phyloP scores from a whole-genome alignment of 2,329 filamentous ascomycete species.

The Lecanicillium sp. region DNA sequence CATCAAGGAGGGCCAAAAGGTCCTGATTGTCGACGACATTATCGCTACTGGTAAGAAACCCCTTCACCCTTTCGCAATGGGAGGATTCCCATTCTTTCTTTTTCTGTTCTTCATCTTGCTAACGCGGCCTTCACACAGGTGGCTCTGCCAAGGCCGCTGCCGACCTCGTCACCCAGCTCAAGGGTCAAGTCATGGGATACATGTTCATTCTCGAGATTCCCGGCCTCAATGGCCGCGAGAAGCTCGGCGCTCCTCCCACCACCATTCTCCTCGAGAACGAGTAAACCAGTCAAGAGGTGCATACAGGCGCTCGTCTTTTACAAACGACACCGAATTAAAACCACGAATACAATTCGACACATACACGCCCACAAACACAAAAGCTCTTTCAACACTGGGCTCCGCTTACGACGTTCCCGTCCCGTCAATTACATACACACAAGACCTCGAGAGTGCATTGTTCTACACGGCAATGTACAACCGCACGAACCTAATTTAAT shows the following conservation, averaged over 20 bases:
- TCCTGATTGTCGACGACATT: slow-evolving; percentile 93
- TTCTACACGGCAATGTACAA: too few relatives aligned
- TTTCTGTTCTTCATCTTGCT: slow-evolving; percentile 5
- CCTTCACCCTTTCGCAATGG: neutral
- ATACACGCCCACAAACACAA: too few relatives aligned
- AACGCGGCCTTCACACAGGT: too few relatives aligned
- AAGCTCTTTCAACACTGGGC: too few relatives aligned
- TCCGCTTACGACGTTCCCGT: too few relatives aligned
- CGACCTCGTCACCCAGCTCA: slow-evolving; percentile 76
- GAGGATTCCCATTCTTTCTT: too few relatives aligned
- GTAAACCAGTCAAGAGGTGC: slow-evolving; percentile 20
- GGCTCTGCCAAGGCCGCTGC: slow-evolving; percentile 86
- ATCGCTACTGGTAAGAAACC: slow-evolving; percentile 81
- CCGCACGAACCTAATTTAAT: too few relatives aligned
- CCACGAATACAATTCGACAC: too few relatives aligned
- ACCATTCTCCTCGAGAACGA: slow-evolving; percentile 67
- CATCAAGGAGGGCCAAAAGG: slow-evolving; percentile 78
- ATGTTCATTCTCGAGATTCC: slow-evolving; percentile 94
- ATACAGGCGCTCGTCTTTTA: too few relatives aligned
- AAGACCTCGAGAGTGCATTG: too few relatives aligned
- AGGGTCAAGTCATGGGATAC: slow-evolving; percentile 79
- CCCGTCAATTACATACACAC: too few relatives aligned
- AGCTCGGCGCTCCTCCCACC: slow-evolving; percentile 71
- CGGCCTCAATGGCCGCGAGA: slow-evolving; percentile 84
- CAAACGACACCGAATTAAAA: too few relatives aligned